These are phyloP conservation scores for Sugiyamaella chiloensis DNA, from an alignment of 805 yeast genomes.

Conservation along the genomic window DNA sequence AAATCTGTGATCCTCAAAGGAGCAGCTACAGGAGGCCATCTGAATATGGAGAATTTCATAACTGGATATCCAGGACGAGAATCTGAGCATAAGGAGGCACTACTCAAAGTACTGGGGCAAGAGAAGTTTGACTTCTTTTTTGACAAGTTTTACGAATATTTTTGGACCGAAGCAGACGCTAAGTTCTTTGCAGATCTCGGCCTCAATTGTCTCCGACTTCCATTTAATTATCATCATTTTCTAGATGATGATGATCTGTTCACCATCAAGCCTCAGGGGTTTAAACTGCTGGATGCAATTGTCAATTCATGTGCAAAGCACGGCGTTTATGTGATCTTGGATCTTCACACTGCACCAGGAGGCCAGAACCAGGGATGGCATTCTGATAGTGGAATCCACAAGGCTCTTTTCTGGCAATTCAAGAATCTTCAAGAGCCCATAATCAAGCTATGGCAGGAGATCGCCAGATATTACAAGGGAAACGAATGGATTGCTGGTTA, in stretches of 20 bases:
- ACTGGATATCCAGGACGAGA: constrained; percentile 56
- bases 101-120: constrained; percentile 41
- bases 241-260: constrained; percentile 45
- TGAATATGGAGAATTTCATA: constrained; percentile 56
- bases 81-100: constrained; percentile 46
- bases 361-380: constrained; percentile 59
- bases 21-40: constrained; percentile 45
- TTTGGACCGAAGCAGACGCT: constrained; percentile 52
- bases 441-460: constrained; percentile 43
- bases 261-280: constrained; percentile 44
- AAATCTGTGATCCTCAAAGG: constrained; percentile 44
- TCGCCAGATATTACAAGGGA: constrained; percentile 46
- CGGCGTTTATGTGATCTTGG: constrained; percentile 48
- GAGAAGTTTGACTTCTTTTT: constrained; percentile 50
- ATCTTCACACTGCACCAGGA: constrained; percentile 50
- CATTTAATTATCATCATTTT: constrained; percentile 52
- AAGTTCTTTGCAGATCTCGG: constrained; percentile 42
- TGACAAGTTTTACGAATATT: constrained; percentile 51
- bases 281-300: constrained; percentile 42
- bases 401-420: constrained; percentile 50
- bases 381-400: constrained; percentile 45
- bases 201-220: constrained; percentile 48
- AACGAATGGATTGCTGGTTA: constrained; percentile 54
- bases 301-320: constrained; percentile 45
- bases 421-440: constrained; percentile 47